phyloP scores from a whole-genome alignment of 768 basidiomycete species.

The Hypsizygus marmoreus region DNA sequence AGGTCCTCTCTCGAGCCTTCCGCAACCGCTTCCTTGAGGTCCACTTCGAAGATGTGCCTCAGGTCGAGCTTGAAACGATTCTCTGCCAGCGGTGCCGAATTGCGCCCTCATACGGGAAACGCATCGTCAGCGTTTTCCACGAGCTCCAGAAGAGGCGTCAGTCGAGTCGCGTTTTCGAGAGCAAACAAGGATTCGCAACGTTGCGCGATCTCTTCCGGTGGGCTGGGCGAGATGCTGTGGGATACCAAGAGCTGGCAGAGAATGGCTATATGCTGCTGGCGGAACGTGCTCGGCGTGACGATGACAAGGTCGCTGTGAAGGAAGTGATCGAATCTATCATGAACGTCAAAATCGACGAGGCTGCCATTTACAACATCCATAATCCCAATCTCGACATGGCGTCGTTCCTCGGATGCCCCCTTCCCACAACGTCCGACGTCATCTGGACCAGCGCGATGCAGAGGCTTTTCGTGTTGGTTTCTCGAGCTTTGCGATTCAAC shows the following conservation, averaged over 20 bases:
- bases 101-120: slow-evolving; percentile 89
- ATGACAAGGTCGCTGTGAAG: slow-evolving; percentile 89
- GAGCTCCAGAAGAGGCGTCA: slow-evolving; percentile 94
- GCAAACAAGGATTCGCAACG: slow-evolving; percentile 95
- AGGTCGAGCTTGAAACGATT: slow-evolving; percentile 90
- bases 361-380: slow-evolving; percentile 62
- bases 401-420: slow-evolving; percentile 55
- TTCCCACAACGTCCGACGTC: slow-evolving; percentile 52
- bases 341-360: slow-evolving; percentile 82
- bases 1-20: slow-evolving; percentile 93
- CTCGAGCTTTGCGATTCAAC: slow-evolving; percentile 84
- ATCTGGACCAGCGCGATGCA: slow-evolving; percentile 96
- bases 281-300: slow-evolving; percentile 80
- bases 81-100: slow-evolving; percentile 91
- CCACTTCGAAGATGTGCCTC: slow-evolving; percentile 96
- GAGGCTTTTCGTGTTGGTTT: slow-evolving; percentile 80
- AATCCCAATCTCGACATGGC: slow-evolving; percentile 40
- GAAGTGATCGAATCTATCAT: slow-evolving; percentile 89
- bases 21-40: slow-evolving; percentile 97
- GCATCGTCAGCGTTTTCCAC: slow-evolving; percentile 88
- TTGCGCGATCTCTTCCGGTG: slow-evolving; percentile 96
- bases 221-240: slow-evolving; percentile 88
- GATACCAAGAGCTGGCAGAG: slow-evolving; percentile 90
- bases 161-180: slow-evolving; percentile 91
- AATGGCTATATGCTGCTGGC: slow-evolving; percentile 98